A percentile compares a stretch with the other conserved stretches of the same genome.
Evolutionary conservation across 768 basidiomycete species (phyloP).

Genomic region (Mycena galericulata): DNA sequence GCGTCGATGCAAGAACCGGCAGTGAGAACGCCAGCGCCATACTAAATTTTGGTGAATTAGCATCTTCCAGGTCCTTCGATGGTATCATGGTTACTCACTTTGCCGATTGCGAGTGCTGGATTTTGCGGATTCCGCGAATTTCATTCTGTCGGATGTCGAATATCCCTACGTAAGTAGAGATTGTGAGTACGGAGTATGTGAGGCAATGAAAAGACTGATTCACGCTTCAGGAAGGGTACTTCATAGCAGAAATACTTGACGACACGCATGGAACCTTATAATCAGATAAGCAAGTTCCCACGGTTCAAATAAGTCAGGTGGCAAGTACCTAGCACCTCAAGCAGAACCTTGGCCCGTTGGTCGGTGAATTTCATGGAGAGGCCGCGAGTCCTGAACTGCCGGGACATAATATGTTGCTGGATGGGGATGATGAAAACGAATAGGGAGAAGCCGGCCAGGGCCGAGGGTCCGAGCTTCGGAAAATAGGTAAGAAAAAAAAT

Average conservation of each 20-base stretch:
- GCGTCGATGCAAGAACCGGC: constrained; percentile 73
- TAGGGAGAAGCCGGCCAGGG: constrained; percentile 75
- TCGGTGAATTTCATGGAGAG: constrained; percentile 73
- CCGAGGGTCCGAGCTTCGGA: constrained; percentile 73
- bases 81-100: constrained; percentile 55
- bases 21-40: constrained; percentile 68
- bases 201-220: constrained; percentile 33
- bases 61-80: constrained; percentile 12
- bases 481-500: constrained; percentile 6
- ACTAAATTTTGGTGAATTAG: constrained; percentile 41
- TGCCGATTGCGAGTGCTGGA: constrained; percentile 70
- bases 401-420: constrained; percentile 72
- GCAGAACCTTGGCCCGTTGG: constrained; percentile 69
- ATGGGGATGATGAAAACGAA: constrained; percentile 73
- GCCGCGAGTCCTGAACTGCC: constrained; percentile 65
- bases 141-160: constrained; percentile 65
- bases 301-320: neutral
- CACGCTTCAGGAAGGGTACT: constrained; percentile 72
- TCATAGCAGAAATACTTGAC: constrained; percentile 86
- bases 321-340: constrained; percentile 67
- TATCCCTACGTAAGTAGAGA: constrained; percentile 55
- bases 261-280: constrained; percentile 72
- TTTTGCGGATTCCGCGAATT: constrained; percentile 65
- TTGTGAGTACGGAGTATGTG: neutral
- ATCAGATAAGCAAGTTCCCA: neutral